Conservation (phyloP, 2,329 filamentous ascomycete species). For the Clarireedia homoeocarpa region DNA sequence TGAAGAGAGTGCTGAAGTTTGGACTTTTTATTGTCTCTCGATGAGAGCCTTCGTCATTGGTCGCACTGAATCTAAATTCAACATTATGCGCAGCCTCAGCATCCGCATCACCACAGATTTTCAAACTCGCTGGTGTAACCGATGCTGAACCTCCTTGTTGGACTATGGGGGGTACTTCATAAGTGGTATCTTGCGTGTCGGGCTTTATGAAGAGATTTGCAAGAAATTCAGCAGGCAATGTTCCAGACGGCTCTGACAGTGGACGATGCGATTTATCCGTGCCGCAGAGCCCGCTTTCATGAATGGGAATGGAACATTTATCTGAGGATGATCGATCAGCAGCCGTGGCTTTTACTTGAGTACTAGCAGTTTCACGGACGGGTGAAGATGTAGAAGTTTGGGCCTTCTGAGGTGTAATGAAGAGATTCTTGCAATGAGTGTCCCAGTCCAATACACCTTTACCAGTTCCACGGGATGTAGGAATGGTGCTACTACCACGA, state of each 20-base stretch:
- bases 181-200: not conserved
- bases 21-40: not conserved
- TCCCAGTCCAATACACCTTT: not conserved
- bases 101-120: not conserved
- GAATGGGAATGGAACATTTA: not conserved
- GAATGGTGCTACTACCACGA: slow-evolving; percentile 28
- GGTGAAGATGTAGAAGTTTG: not conserved
- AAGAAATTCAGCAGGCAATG: not conserved
- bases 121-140: not conserved
- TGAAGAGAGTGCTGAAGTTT: slow-evolving; percentile 9
- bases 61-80: not conserved
- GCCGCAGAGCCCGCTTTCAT: not conserved
- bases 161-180: not conserved
- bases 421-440: not conserved
- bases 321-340: not conserved
- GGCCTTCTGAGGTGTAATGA: not conserved
- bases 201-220: not conserved
- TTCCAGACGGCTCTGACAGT: not conserved
- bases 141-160: not conserved
- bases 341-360: not conserved
- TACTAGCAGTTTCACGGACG: not conserved
- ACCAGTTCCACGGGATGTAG: not conserved
- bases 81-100: not conserved
- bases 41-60: not conserved
- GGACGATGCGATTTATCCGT: not conserved